Evolutionary conservation across 2,329 filamentous ascomycete genomes (phyloP).

Genomic region (Colletotrichum horii): DNA sequence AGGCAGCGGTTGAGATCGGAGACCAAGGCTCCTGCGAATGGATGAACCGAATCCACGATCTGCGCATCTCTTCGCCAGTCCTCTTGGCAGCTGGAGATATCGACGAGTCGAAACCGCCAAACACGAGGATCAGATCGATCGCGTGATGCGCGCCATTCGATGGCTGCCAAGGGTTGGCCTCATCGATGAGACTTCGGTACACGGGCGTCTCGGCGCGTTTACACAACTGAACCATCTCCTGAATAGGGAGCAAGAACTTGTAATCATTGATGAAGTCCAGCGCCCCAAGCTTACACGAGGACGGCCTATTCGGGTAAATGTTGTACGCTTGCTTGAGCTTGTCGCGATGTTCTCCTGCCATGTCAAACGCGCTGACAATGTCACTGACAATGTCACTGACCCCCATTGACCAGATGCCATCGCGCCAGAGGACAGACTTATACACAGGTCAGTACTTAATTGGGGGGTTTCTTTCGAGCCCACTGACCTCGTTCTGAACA

Average conservation of each 20-base stretch:
- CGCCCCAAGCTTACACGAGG: slow-evolving; percentile 43
- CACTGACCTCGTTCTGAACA: slow-evolving; percentile 43
- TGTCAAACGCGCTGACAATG: slow-evolving; percentile 38
- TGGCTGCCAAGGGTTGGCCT: slow-evolving; percentile 51
- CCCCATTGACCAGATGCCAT: slow-evolving; percentile 41
- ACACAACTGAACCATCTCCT: slow-evolving; percentile 20
- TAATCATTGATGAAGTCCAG: slow-evolving; percentile 42
- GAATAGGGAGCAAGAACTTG: slow-evolving; percentile 32
- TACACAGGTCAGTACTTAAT: background rate
- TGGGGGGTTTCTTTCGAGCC: background rate
- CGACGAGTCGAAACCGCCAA: slow-evolving; percentile 42
- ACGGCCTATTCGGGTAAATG: slow-evolving; percentile 41
- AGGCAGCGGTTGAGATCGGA: slow-evolving; percentile 34
- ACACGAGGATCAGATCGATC: slow-evolving; percentile 50
- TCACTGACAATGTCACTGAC: slow-evolving; percentile 35
- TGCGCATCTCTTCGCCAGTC: slow-evolving; percentile 41
- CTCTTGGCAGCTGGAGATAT: slow-evolving; percentile 36
- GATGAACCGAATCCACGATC: slow-evolving; percentile 43
- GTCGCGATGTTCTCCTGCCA: slow-evolving; percentile 28
- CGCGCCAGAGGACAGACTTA: slow-evolving; percentile 49
- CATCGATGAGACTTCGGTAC: slow-evolving; percentile 47
- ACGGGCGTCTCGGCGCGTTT: slow-evolving; percentile 27
- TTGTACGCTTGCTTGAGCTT: slow-evolving; percentile 44
- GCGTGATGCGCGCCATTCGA: slow-evolving; percentile 52
- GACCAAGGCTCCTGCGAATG: slow-evolving; percentile 40